A percentile compares a stretch with the other conserved stretches of the same genome.
phyloP scores from a whole-genome alignment of 768 basidiomycete species.

The Lactifluus subvellereus region DNA sequence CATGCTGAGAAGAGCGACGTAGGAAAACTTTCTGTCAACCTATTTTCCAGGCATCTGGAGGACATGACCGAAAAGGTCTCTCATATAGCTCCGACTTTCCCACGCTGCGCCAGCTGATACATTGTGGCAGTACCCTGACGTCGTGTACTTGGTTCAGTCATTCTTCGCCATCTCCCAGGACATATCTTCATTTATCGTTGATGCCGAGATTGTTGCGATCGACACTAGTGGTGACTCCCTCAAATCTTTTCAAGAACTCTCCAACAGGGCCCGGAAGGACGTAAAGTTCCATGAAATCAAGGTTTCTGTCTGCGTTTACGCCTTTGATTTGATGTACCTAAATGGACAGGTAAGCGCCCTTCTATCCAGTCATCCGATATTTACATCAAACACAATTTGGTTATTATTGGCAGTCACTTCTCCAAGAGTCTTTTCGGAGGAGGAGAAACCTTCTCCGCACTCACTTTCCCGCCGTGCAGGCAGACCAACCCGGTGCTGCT shows the following conservation, averaged over 20 bases:
- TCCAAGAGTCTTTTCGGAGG: constrained; percentile 62
- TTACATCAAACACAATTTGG: constrained; percentile 12
- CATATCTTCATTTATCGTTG: constrained; percentile 65
- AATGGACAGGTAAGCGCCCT: constrained; percentile 60
- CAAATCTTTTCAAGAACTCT: constrained; percentile 81
- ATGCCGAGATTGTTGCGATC: constrained; percentile 84
- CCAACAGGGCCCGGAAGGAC: constrained; percentile 78
- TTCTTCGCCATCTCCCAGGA: constrained; percentile 42
- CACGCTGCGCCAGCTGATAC: constrained; percentile 14
- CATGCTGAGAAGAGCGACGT: constrained; percentile 42
- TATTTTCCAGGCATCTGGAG: constrained; percentile 88
- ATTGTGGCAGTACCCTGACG: constrained; percentile 68
- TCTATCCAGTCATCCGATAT: constrained; percentile 6
- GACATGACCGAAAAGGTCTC: constrained; percentile 85
- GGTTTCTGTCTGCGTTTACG: constrained; percentile 76
- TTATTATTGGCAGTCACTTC: constrained; percentile 46
- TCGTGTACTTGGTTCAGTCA: constrained; percentile 49
- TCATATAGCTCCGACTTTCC: constrained; percentile 11
- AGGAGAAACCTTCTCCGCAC: constrained; percentile 60
- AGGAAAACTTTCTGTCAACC: constrained; percentile 40
- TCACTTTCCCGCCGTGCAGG: constrained; percentile 49
- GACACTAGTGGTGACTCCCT: constrained; percentile 57
- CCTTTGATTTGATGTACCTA: constrained; percentile 85
- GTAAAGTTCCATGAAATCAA: constrained; percentile 70
- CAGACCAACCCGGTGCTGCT: constrained; percentile 45